Evolutionary conservation across 192 early-diverging fungal species (phyloP), one percentile per base, ranked within the genome.

Genomic region (Coemansia sp.): DNA sequence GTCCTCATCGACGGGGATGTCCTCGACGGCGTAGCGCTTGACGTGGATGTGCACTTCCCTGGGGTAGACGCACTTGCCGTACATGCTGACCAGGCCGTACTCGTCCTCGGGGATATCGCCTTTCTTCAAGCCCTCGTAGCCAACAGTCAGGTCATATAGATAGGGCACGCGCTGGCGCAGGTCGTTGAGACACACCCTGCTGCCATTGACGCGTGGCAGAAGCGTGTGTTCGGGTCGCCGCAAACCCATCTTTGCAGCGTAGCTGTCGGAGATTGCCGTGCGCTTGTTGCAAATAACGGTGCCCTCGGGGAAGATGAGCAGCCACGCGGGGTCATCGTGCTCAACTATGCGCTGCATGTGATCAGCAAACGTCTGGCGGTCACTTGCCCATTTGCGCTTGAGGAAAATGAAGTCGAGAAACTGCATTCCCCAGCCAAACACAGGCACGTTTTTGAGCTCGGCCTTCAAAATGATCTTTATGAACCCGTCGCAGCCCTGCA

Each of bases 291-390:
- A 91, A 25, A 92, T 80, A 10, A 94, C 84, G 13, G 95, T 98
- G 47, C 95, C 96, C 71, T 98, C 96, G 0, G 96, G 96, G 75
- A 94, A 98, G 17, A 98, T 81, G 15, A 95, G 77, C 20, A 98
- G 81, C 94, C 90, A 93, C 33, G 92, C 72, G 14, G 93, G 93
- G 20, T 83, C 70, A 27, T 84, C 68, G 8, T 67, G 68, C 9
- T 65, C 58, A 46, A 85, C 68, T 11, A 81, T 83, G 28, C 60
- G 63, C 37, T 53, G 44, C 55, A 88, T 67, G 38, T 85, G 87
- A 3, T 75, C 52, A 30, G 65, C 48, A 56, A 91, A 81, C 10
- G 68, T 80, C 14, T 66, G 64, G 47, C 82, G 78, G 76, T 94
- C 92, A 48, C 87, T 75, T 13, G 77, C 81, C 82, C 83, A 87